Evolutionary conservation across 805 yeast genomes (phyloP).

Genomic region (Torulaspora indica): DNA sequence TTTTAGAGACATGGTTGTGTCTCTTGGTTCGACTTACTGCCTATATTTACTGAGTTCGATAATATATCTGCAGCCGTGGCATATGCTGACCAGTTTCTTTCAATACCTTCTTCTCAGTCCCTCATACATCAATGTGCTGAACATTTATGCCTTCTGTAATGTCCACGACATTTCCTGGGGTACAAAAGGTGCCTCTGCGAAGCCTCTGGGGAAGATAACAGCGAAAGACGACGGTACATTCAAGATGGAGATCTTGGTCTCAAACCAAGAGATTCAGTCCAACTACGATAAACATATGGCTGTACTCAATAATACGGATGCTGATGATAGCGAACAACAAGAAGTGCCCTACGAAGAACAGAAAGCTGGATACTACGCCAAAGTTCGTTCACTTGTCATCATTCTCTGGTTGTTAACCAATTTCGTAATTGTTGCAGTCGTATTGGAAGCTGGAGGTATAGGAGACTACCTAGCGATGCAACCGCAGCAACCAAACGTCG

Average conservation of each 20-base stretch:
- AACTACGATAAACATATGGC: constrained; percentile 63
- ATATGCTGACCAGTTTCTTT: constrained; percentile 79
- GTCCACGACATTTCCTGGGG: constrained; percentile 98
- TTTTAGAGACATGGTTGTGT: constrained; percentile 83
- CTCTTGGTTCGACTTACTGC: constrained; percentile 77
- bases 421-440: constrained; percentile 74
- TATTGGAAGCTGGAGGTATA: constrained; percentile 79
- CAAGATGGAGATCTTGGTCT: constrained; percentile 70
- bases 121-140: constrained; percentile 82
- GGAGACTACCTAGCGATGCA: constrained; percentile 38
- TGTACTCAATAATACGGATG: constrained; percentile 43
- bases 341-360: constrained; percentile 44
- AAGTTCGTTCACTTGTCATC: constrained; percentile 83
- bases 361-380: constrained; percentile 81
- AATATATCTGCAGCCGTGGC: constrained; percentile 84
- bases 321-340: constrained; percentile 36
- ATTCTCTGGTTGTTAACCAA: constrained; percentile 86
- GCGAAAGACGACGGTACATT: constrained; percentile 60
- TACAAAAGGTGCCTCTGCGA: constrained; percentile 74
- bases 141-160: constrained; percentile 93
- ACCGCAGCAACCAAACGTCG: constrained; percentile 16
- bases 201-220: constrained; percentile 82
- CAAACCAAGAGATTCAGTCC: constrained; percentile 68
- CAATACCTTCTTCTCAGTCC: constrained; percentile 86
- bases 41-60: constrained; percentile 75